Conservation (phyloP, 805 yeast species). For the Candida nemodendra region DNA sequence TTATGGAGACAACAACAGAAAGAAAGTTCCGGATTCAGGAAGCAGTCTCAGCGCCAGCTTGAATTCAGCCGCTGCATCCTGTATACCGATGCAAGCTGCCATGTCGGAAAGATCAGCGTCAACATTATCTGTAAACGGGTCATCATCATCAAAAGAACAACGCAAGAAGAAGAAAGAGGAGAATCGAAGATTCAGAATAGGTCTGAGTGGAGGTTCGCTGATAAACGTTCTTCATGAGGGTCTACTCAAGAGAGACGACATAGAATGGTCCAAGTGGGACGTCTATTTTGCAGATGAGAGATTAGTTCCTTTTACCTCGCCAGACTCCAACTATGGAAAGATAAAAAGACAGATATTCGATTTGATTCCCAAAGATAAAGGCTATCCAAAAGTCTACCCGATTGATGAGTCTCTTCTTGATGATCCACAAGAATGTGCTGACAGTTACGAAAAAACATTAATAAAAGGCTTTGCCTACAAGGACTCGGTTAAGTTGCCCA, state of each 20-base stretch:
- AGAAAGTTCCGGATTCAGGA: constrained; percentile 10
- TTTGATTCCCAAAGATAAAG: constrained; percentile 48
- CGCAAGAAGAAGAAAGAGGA: constrained; percentile 51
- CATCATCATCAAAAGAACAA: constrained; percentile 27
- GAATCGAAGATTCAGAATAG: constrained; percentile 80
- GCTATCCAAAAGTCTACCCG: constrained; percentile 73
- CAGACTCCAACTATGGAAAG: constrained; percentile 86
- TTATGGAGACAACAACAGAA: constrained; percentile 30
- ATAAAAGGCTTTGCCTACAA: constrained; percentile 92
- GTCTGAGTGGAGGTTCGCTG: constrained; percentile 90
- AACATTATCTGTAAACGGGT: constrained; percentile 13
- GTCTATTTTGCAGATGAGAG: constrained; percentile 96
- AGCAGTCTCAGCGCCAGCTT: constrained; percentile 1
- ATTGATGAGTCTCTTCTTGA: constrained; percentile 72
- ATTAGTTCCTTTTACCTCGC: constrained; percentile 80
- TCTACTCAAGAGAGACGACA: constrained; percentile 60
- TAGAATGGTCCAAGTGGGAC: constrained; percentile 94
- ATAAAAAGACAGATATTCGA: constrained; percentile 83
- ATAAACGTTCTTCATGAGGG: constrained; percentile 87
- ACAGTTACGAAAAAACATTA: constrained; percentile 80
- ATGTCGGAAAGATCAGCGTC: constrained; percentile 11
- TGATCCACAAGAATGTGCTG: constrained; percentile 93
- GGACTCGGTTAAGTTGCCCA: constrained; percentile 92
- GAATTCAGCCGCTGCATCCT: background rate
- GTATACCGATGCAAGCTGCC: constrained; percentile 4